Evolutionary conservation across 495 filamentous ascomycete genomes (phyloP), one percentile per base, ranked within the genome.

Genomic region (Neurospora africana): DNA sequence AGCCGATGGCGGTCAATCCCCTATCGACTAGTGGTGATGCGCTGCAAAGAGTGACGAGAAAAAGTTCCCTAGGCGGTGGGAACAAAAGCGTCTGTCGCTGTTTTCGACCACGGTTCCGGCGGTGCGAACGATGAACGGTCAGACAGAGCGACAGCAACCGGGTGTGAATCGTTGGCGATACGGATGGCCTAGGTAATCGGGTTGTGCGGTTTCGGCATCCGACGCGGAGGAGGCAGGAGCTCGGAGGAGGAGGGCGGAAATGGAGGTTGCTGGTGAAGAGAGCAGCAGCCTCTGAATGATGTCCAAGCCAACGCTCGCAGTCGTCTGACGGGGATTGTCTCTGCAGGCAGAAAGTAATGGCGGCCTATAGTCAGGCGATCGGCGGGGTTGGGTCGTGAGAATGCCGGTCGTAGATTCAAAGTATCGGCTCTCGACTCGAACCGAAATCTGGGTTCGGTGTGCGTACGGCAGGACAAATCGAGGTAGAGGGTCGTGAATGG

Each of bases 1-100:
- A 61, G 23, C 38, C 70, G 53, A 41, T 69, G 74, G 8, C 23
- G n/a, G 70, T 77, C 77, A 79, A 43, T 53, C 73, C 27, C 23
- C 53, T 61, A 61, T 30, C 21, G 53, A 61, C 23, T 61, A 30
- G 13, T 30, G 13, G 13, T 30, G 53, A 61, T 27, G 53, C 23
- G 21, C 53, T 61, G 53, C 53, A 30, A 17, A 30, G 53, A 30
- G 53, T 61, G 23, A 61, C 53, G 53, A 61, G 53, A 30, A 23
- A 61, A 30, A 61, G 23, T 61, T 30, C 53, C 53, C 53, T 17
- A 30, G 47, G 53, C 23, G 23, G 23, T 8, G 53, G 53, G 53
- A 61, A 61, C 53, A 61, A 61, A 30, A 61, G n/a, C 23, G 53
- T 61, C 53, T 27, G 53, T 61, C 11, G 23, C 23, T 61, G 23